Conservation (phyloP, 306 rosid genomes). For the Trichosanthes cucumerina region DNA sequence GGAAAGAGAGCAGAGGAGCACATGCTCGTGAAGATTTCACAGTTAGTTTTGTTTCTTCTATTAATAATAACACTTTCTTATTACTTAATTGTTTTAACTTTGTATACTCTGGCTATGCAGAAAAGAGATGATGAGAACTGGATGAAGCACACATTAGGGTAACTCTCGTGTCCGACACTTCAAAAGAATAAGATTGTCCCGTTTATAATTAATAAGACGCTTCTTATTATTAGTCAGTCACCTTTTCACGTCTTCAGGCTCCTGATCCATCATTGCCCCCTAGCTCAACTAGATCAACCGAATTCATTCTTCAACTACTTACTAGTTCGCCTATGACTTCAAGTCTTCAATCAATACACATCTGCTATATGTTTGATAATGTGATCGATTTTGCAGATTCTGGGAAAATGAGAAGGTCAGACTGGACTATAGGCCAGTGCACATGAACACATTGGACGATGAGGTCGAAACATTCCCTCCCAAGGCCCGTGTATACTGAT, state of each 20-base stretch:
- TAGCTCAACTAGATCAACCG: neutral
- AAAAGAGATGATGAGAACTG: constrained; percentile 86
- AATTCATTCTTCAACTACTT: neutral
- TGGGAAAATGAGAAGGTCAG: constrained; percentile 85
- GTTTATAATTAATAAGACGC: neutral
- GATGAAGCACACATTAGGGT: constrained; percentile 94
- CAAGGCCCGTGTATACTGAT: constrained; percentile 86
- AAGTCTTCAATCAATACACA: neutral
- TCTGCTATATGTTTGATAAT: neutral
- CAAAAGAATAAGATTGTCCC: neutral
- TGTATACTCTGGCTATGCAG: constrained; percentile 41
- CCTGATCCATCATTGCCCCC: neutral
- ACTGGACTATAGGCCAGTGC: constrained; percentile 87
- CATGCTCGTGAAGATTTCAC: constrained; percentile 88
- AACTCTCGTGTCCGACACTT: constrained; percentile 21
- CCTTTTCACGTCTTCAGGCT: neutral
- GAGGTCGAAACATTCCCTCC: constrained; percentile 91
- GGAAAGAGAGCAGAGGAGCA: constrained; percentile 95
- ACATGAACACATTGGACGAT: constrained; percentile 75
- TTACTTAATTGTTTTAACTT: neutral
- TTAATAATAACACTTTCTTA: neutral
- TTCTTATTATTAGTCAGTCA: neutral
- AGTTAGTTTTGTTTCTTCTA: constrained; percentile 25
- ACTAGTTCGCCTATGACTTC: neutral
- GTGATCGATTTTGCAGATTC: constrained; percentile 35